These are phyloP conservation scores for Micromonas commoda DNA, from an alignment of 139 green algal genomes.

Conservation along the genomic window DNA sequence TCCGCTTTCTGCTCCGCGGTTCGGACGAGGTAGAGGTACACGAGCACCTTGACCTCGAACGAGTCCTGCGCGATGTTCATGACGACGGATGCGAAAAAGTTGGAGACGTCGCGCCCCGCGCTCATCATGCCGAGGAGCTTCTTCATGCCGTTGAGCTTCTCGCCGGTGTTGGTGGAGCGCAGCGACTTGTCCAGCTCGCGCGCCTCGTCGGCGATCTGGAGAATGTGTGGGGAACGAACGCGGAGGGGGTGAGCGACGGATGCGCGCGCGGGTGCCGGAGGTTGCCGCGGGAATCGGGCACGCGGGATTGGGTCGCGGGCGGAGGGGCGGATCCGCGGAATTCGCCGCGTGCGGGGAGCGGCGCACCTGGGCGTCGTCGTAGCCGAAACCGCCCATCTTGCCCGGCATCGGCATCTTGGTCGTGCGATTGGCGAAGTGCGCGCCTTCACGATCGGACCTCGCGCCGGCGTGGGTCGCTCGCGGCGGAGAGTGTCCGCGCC, in stretches of 20 bases:
- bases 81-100: conserved; percentile 36
- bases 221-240: neutral
- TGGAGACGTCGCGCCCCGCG: conserved; percentile 17
- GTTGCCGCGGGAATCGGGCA: neutral
- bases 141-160: conserved; percentile 27
- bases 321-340: neutral
- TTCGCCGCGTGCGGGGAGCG: neutral
- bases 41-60: conserved; percentile 43
- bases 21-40: conserved; percentile 47
- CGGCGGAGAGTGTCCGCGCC: too few relatives aligned
- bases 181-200: conserved; percentile 5
- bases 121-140: conserved; percentile 15
- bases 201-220: conserved; percentile 13
- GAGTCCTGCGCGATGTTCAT: conserved; percentile 37
- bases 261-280: too few relatives aligned
- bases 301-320: too few relatives aligned
- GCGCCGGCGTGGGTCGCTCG: too few relatives aligned
- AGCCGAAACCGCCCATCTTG: neutral
- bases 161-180: neutral
- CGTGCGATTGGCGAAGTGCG: too few relatives aligned
- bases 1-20: conserved; percentile 45
- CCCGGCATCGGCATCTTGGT: too few relatives aligned
- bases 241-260: neutral
- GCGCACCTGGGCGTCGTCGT: neutral
- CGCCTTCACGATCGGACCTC: too few relatives aligned